These are phyloP conservation scores for Diutina scorzettiae DNA, from an alignment of 1,139 yeast genomes.

Conservation along the genomic window DNA sequence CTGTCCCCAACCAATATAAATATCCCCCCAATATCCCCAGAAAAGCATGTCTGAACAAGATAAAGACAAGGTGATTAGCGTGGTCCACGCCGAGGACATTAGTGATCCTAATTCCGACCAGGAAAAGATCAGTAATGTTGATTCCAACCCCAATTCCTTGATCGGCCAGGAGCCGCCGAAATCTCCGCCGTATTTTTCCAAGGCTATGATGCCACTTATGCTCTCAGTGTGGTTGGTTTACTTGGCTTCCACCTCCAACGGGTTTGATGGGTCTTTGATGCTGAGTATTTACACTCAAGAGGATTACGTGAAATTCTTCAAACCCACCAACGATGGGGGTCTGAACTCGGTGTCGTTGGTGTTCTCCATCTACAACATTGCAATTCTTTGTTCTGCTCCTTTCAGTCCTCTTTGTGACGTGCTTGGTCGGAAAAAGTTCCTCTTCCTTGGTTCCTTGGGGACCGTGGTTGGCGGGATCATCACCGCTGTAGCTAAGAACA, in stretches of 20 bases:
- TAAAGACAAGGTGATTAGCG: too few relatives aligned
- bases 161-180: too few relatives aligned
- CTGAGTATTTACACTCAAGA: slow-evolving; percentile 12
- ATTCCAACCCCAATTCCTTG: too few relatives aligned
- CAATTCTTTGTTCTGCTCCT: slow-evolving; percentile 11
- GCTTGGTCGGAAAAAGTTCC: not conserved
- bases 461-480: not conserved
- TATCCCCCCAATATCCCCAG: too few relatives aligned
- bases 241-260: slow-evolving; percentile 12
- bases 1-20: too few relatives aligned
- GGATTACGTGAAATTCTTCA: slow-evolving; percentile 11
- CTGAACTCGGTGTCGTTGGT: slow-evolving; percentile 10
- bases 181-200: not conserved
- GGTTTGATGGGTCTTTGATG: slow-evolving; percentile 14
- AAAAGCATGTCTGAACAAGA: too few relatives aligned
- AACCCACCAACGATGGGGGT: slow-evolving; percentile 12
- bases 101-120: too few relatives aligned
- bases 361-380: slow-evolving; percentile 14
- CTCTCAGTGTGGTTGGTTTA: slow-evolving; percentile 10
- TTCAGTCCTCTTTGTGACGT: slow-evolving; percentile 6
- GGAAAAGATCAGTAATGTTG: too few relatives aligned
- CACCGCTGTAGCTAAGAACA: not conserved
- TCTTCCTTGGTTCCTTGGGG: not conserved
- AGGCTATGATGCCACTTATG: slow-evolving; percentile 8
- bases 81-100: too few relatives aligned